Base-by-base conservation (phyloP, 768 basidiomycete species). In the Pisolithus microcarpus region DNA sequence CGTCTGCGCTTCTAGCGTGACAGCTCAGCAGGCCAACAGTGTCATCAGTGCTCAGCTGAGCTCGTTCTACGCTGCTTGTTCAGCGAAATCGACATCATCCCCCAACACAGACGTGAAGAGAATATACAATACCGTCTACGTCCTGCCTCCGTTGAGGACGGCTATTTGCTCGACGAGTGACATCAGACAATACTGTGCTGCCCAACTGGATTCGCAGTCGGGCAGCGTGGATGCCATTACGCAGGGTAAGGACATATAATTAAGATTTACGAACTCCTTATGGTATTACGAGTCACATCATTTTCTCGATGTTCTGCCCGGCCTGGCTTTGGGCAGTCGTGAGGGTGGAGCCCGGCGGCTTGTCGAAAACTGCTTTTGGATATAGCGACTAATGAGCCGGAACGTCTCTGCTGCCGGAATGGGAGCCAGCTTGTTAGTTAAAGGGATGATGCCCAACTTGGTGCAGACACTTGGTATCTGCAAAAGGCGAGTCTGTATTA, bases 101-200 rank as follows among this genome's bases (percentile, higher is more conserved):
- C 61, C 70, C 43, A 78, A 76, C 55, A 1, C 42, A 0, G 64
- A 73, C 23, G 86, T 96, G 43, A 64, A 80, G 64, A 58, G 67
- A 24, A 68, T 78, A 2, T 99, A 97, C 70, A 93, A 96, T 63
- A 71, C 81, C 28, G 70, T 97, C 26, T 99, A 91, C 72, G 56
- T 75, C 52, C 56, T 94, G 42, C 54, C 63, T 9, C 91, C 93
- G 7, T 64, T 95, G 63, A 70, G 70, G 54, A 57, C 64, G 6
- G 84, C 91, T 24, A 63, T 90, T 28, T 97, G 94, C 71, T 58
- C 84, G 43, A 87, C 89, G 75, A 80, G 87, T 60, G 80, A 83
- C 60, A 71, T 60, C 43, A 83, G 80, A 30, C 70, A 74, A 37
- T 96, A 77, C 70, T 98, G 95, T 62, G 77, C 80, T 26, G 65